These are phyloP conservation scores for Amorphotheca resinae DNA, from an alignment of 495 filamentous ascomycete species.

Conservation along the genomic window DNA sequence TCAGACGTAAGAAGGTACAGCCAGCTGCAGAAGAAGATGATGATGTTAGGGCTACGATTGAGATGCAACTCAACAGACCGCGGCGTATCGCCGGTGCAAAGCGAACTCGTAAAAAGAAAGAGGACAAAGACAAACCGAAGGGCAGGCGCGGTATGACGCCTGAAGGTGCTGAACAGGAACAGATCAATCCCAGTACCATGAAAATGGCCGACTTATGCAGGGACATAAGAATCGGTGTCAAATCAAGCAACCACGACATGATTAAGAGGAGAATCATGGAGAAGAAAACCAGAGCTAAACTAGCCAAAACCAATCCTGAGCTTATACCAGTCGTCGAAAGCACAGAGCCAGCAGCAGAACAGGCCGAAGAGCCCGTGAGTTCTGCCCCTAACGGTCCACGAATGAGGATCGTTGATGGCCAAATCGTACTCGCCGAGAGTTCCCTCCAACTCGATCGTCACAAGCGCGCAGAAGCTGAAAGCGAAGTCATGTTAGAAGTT, in stretches of 20 bases:
- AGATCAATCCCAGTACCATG: conserved; percentile 53
- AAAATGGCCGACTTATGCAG: conserved; percentile 78
- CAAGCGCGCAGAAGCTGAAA: conserved; percentile 45
- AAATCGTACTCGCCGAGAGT: conserved; percentile 68
- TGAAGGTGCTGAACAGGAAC: conserved; percentile 59
- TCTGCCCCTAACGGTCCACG: conserved; percentile 26
- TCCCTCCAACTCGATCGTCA: conserved; percentile 72
- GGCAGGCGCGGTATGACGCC: conserved; percentile 48
- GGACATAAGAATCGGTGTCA: conserved; percentile 65
- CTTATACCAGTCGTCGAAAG: conserved; percentile 10
- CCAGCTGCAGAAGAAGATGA: conserved; percentile 6
- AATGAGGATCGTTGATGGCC: conserved; percentile 68
- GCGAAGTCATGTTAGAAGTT: conserved; percentile 48
- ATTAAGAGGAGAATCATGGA: conserved; percentile 35
- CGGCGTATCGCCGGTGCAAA: neutral
- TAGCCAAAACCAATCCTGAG: conserved; percentile 24
- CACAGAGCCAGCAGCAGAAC: conserved; percentile 4
- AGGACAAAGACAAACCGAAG: conserved; percentile 19
- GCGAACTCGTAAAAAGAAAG: conserved; percentile 11
- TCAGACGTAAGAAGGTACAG: conserved; percentile 15
- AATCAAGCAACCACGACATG: conserved; percentile 55
- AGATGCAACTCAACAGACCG: conserved; percentile 9
- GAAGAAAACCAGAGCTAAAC: conserved; percentile 26
- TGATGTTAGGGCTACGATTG: conserved; percentile 12
- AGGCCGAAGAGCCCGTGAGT: conserved; percentile 4